phyloP scores from a whole-genome alignment of 2,329 filamentous ascomycete species.

The Colletotrichum lentis region DNA sequence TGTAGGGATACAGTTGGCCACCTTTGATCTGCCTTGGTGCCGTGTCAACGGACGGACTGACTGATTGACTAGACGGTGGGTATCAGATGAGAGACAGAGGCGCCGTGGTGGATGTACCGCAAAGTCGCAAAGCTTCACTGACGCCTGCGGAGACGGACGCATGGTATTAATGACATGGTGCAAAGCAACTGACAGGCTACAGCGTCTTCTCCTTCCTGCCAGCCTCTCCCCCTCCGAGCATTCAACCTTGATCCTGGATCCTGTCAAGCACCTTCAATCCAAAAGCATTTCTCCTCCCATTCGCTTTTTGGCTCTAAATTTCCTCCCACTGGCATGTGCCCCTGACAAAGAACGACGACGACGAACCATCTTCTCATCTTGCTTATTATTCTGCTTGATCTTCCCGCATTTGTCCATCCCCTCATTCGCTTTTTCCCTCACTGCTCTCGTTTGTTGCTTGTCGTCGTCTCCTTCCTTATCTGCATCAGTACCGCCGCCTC shows the following conservation, averaged over 20 bases:
- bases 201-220: constrained; percentile 18
- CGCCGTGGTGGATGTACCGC: constrained; percentile 1
- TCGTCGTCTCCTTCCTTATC: constrained; percentile 13
- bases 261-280: constrained; percentile 20
- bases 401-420: constrained; percentile 11
- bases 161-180: constrained; percentile 5
- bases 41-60: constrained; percentile 5
- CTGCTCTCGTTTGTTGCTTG: constrained; percentile 21
- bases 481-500: background rate
- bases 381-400: constrained; percentile 16
- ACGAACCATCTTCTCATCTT: constrained; percentile 19
- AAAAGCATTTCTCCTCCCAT: constrained; percentile 17
- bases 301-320: constrained; percentile 16
- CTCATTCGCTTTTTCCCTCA: constrained; percentile 14
- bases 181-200: constrained; percentile 9
- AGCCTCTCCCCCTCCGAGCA: constrained; percentile 13
- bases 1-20: background rate
- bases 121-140: constrained; percentile 27
- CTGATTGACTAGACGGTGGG: background rate
- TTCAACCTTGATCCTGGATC: constrained; percentile 32
- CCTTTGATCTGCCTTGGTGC: constrained; percentile 21
- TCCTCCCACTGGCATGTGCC: constrained; percentile 37
- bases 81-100: background rate
- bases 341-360: constrained; percentile 31
- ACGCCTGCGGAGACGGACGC: constrained; percentile 30